Conservation (phyloP, 164 flowering plant genomes). For the Vitis rupestris region DNA sequence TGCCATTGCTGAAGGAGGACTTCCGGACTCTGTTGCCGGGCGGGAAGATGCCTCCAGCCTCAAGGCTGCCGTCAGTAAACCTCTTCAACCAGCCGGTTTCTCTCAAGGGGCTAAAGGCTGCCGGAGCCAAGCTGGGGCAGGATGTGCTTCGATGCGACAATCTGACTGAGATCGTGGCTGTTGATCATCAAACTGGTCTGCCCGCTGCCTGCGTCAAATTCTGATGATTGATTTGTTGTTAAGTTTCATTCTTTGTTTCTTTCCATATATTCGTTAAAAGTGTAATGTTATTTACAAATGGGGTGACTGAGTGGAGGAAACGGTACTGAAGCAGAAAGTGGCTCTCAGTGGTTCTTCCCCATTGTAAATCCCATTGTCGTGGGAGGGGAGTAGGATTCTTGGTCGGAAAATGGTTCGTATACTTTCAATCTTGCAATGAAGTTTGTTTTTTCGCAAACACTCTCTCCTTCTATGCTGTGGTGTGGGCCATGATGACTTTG, state of each 20-base stretch:
- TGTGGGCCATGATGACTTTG: too few species aligned
- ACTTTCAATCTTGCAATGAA: too few species aligned
- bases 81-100: constrained; percentile 88
- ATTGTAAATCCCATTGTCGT: too few species aligned
- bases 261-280: background rate
- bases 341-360: too few species aligned
- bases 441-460: too few species aligned
- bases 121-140: constrained; percentile 85
- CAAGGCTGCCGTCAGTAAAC: constrained; percentile 77
- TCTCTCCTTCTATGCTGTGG: too few species aligned
- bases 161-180: constrained; percentile 58
- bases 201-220: constrained; percentile 67
- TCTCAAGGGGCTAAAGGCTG: constrained; percentile 80
- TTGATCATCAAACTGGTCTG: constrained; percentile 75
- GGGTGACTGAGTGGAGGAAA: constrained; percentile 1
- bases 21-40: constrained; percentile 59
- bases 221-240: constrained; percentile 30
- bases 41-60: constrained; percentile 83
- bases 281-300: background rate
- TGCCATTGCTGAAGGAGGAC: constrained; percentile 71
- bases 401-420: too few species aligned
- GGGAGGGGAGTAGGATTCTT: too few species aligned
- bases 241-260: constrained; percentile 18
- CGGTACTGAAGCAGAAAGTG: background rate
- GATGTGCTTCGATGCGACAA: constrained; percentile 72